phyloP scores from a whole-genome alignment of 2,329 filamentous ascomycete species.

The Hypoxylon sp. region DNA sequence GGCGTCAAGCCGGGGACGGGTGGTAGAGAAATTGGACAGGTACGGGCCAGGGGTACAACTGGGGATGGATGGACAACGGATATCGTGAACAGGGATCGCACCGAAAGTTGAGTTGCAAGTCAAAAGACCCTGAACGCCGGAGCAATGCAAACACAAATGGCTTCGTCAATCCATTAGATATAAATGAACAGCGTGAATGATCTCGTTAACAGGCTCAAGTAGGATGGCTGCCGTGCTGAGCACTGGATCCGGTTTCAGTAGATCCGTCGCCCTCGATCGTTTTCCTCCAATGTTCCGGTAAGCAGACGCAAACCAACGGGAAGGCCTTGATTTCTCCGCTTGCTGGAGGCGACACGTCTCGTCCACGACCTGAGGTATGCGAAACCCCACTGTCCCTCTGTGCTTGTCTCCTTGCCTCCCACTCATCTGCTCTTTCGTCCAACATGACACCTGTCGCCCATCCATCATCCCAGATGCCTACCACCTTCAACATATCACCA shows the following conservation, averaged over 20 bases:
- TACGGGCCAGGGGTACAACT: conserved; percentile 26
- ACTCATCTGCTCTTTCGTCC: conserved; percentile 88
- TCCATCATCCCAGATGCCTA: conserved; percentile 99
- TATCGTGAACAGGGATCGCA: conserved; percentile 33
- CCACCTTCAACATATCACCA: conserved; percentile 97
- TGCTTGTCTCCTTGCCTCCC: conserved; percentile 80
- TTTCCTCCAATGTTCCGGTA: conserved; percentile 96
- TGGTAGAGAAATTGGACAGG: conserved; percentile 20
- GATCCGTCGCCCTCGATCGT: conserved; percentile 92
- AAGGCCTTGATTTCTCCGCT: conserved; percentile 96
- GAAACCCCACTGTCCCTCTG: conserved; percentile 96
- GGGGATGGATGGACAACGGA: conserved; percentile 19
- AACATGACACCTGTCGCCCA: conserved; percentile 96
- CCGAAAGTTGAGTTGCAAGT: conserved; percentile 27
- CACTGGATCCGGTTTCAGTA: conserved; percentile 71
- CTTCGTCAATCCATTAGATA: conserved; percentile 46
- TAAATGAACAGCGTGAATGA: conserved; percentile 40
- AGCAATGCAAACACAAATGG: conserved; percentile 55
- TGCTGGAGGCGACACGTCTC: conserved; percentile 73
- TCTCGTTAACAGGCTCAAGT: conserved; percentile 48
- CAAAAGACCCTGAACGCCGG: conserved; percentile 56
- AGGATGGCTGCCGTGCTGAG: conserved; percentile 48
- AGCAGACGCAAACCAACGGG: conserved; percentile 94
- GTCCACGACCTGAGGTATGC: conserved; percentile 76
- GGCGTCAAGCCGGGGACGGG: conserved; percentile 31